Evolutionary conservation across 768 basidiomycete genomes (phyloP), one percentile per base, ranked within the genome.

Genomic region (Asterophora lycoperdoides): DNA sequence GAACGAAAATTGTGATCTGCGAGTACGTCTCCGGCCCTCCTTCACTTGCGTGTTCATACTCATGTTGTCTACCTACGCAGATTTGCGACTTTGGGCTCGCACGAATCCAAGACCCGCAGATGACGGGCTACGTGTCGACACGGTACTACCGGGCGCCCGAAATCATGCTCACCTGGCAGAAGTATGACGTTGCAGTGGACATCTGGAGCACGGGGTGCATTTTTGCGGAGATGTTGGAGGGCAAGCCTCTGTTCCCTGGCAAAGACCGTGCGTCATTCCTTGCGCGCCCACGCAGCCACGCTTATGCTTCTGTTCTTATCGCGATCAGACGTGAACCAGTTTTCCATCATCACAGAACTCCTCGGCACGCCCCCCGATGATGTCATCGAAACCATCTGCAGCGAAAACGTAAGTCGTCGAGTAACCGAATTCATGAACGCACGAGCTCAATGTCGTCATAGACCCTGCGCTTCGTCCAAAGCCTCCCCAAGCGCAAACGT

Each of bases 81-180:
- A 98, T 98, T 62, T 99, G 96, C 64, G 96, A 99, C 69, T 99
- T 99, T 68, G 96, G 96, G 51, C 78, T 99, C 34, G 96, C 96
- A 30, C 89, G 96, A 44, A 94, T 99, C 55, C 96, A 98, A 69
- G 96, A 99, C 66, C 95, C 95, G 4, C 96, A 99, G 66, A 99
- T 99, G 96, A 99, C 96, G 1, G 96, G 96, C 54, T 99, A 98
- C 64, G 96, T 98, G 53, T 98, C 96, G 49, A 99, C 96, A 44
- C 79, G 96, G 57, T 99, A 99, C 72, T 99, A 99, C 66, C 87
- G 96, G 44, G 96, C 96, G 5, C 96, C 96, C 5, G 96, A 99
- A 70, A 99, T 99, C 73, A 99, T 99, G 96, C 79, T 99, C 64
- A 99, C 96, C 33, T 99, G 96, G 96, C 96, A 99, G 69, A 98